Evolutionary conservation across 2,329 filamentous ascomycete genomes (phyloP), one percentile per base, ranked within the genome.

Genomic region (Ceratocystiopsis minuta): DNA sequence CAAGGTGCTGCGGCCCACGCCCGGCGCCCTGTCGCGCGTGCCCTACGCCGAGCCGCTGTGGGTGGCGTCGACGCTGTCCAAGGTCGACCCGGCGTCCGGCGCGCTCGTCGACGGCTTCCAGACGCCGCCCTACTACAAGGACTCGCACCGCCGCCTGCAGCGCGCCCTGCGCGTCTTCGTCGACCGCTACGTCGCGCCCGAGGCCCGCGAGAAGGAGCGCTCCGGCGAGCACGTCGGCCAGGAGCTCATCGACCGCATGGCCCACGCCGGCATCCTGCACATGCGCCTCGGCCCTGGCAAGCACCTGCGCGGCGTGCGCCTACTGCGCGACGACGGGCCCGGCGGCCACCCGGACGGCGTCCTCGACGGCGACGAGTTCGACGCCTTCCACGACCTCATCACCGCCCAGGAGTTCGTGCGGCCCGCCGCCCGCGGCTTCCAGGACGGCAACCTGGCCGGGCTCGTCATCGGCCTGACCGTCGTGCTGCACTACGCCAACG

Each of bases 1-100:
- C 16, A 73, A 85, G 54, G 73, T 90, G 51, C 68, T 86, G 48
- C 73, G 75, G 16, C 75, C 72, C 2, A 60, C 75, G 53, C 65
- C 74, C 11, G 84, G 84, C 50, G 81, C 83, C 51, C 66, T 92
- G 32, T 83, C 75, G 53, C 58, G 66, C 16, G 81, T 93, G 0
- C 86, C 85, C 28, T 93, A 93, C 54, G 83, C 77, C 24, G 86
- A 93, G 58, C 82, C 84, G 2, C 63, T 86, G 42, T 93, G 86
- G 86, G 24, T 28, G 24, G 24, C 24, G 6, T 28, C 24, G 24
- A 28, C 24, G 6, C 24, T 28, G 6, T 6, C 24, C 5, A 6
- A 10, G 6, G 24, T 28, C 24, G 24, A 28, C 24, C 24, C 24
- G 24, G 24, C 24, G 6, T 28, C 24, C 6, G 24, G 24, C 24